A percentile compares a stretch with the other conserved stretches of the same genome.
These are phyloP conservation scores for Gamsiella multidivaricata DNA, from an alignment of 192 early-diverging fungal genomes.

Conservation along the genomic window DNA sequence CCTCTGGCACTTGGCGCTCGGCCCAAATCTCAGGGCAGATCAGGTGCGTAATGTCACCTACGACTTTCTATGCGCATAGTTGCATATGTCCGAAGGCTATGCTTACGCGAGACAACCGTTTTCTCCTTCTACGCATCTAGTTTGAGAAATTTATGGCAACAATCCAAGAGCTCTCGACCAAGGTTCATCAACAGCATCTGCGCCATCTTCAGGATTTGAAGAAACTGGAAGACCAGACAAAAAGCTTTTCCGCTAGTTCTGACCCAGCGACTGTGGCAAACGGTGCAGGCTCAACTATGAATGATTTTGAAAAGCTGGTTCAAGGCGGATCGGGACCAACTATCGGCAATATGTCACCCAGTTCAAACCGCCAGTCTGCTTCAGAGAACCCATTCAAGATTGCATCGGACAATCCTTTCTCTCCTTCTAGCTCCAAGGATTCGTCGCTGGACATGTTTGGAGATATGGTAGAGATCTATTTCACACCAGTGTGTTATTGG, in stretches of 20 bases:
- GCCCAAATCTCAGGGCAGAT: constrained; percentile 71
- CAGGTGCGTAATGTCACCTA: constrained; percentile 59
- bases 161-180: constrained; percentile 62
- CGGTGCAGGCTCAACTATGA: constrained; percentile 26
- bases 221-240: constrained; percentile 62
- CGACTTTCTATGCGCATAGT: not conserved
- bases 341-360: constrained; percentile 5
- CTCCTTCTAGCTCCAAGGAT: constrained; percentile 5
- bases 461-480: constrained; percentile 23
- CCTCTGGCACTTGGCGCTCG: constrained; percentile 80
- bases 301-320: constrained; percentile 55
- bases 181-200: constrained; percentile 70
- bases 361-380: constrained; percentile 8
- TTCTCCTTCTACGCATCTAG: constrained; percentile 16
- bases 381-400: constrained; percentile 52
- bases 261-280: constrained; percentile 32
- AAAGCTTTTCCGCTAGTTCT: constrained; percentile 41
- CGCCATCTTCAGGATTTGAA: constrained; percentile 69
- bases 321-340: constrained; percentile 18
- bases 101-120: not conserved
- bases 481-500: not conserved
- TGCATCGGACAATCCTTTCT: constrained; percentile 48
- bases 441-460: constrained; percentile 52
- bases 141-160: constrained; percentile 74
- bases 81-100: not conserved